Evolutionary conservation across 2,329 filamentous ascomycete genomes (phyloP).

Genomic region (Fonsecaea monophora): DNA sequence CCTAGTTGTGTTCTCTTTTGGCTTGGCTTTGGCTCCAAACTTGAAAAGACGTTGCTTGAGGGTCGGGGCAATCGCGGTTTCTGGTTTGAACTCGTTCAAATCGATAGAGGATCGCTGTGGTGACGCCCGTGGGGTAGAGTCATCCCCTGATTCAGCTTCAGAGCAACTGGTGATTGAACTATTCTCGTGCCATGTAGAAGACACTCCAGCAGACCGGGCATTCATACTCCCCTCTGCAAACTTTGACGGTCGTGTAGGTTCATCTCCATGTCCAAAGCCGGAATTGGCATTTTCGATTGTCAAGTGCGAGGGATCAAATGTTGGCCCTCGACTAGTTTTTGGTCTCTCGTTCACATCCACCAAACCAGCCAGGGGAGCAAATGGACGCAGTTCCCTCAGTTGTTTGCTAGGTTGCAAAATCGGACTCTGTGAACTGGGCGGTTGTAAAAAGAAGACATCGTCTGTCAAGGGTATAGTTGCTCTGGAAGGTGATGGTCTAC

Average conservation of each 20-base stretch:
- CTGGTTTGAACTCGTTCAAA: constrained; percentile 37
- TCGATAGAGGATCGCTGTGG: constrained; percentile 35
- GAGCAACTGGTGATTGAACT: constrained; percentile 26
- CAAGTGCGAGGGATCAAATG: background rate
- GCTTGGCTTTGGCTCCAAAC: constrained; percentile 34
- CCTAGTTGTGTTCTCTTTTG: constrained; percentile 10
- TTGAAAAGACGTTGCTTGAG: constrained; percentile 34
- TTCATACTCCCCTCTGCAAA: constrained; percentile 85
- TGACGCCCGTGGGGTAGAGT: constrained; percentile 30
- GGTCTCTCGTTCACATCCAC: constrained; percentile 28
- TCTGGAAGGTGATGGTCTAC: constrained; percentile 25
- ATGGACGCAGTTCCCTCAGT: constrained; percentile 15
- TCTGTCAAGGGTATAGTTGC: constrained; percentile 7
- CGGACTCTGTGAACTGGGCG: constrained; percentile 16
- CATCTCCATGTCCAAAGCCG: constrained; percentile 5
- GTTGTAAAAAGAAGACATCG: constrained; percentile 20
- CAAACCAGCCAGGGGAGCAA: constrained; percentile 18
- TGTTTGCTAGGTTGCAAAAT: constrained; percentile 28
- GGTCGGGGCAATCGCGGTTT: constrained; percentile 32
- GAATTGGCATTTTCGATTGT: constrained; percentile 9
- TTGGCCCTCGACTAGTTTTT: constrained; percentile 30
- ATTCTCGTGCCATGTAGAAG: constrained; percentile 38
- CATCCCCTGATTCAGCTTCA: constrained; percentile 27
- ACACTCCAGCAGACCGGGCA: constrained; percentile 60
- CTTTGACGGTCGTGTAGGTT: constrained; percentile 55